Percentiles rank a stretch among this genome's conserved stretches.
These are phyloP conservation scores for Globisporangium perplexum DNA, from an alignment of 352 stramenopile genomes.

Conservation along the genomic window DNA sequence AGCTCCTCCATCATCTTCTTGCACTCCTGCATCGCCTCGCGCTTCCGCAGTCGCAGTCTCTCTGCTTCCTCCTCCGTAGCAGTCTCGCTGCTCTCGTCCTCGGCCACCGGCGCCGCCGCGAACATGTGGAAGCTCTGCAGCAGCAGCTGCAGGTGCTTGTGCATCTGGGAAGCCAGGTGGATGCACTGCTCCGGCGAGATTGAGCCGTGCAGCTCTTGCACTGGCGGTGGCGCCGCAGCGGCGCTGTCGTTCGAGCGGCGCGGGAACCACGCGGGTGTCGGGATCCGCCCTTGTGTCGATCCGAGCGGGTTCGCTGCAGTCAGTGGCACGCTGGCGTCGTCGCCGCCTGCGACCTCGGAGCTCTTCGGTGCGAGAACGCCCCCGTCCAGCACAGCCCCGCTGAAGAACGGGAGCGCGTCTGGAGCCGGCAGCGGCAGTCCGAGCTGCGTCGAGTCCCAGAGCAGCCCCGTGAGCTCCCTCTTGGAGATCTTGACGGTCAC, in stretches of 20 bases:
- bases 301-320: not conserved
- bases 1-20: constrained; percentile 63
- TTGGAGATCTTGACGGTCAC: constrained; percentile 58
- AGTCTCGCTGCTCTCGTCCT: not conserved
- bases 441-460: constrained; percentile 76
- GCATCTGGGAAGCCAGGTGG: constrained; percentile 81
- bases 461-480: constrained; percentile 72
- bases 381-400: not conserved
- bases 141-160: constrained; percentile 83
- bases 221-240: not conserved
- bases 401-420: not conserved
- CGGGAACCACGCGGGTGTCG: not conserved
- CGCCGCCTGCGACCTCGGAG: not conserved
- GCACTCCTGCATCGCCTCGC: constrained; percentile 24
- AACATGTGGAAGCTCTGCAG: constrained; percentile 68
- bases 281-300: not conserved
- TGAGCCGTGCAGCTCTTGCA: constrained; percentile 22
- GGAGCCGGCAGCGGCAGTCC: constrained; percentile 23
- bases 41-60: not conserved
- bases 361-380: not conserved
- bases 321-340: not conserved
- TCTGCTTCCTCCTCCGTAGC: not conserved
- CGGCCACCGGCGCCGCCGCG: constrained; percentile 4
- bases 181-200: constrained; percentile 70
- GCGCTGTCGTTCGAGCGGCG: not conserved